Base-by-base conservation (phyloP, 2,329 filamentous ascomycete species). In the Penicillium occitanis region DNA sequence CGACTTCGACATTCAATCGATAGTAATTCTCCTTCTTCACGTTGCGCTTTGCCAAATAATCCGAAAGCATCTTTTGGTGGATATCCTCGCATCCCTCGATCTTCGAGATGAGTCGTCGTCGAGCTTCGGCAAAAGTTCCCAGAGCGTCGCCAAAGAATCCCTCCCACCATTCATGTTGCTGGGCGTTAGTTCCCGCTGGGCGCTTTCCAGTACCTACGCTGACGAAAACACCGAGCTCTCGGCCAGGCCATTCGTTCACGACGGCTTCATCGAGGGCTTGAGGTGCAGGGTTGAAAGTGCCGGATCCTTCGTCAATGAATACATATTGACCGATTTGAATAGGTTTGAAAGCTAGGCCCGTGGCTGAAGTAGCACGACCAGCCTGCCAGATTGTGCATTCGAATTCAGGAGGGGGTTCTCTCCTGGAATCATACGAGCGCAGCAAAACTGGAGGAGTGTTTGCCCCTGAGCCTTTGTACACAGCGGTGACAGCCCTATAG, bases 351-450 rank as follows among this genome's bases (percentile, higher is more conserved):
- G 95, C 95, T 51, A 97, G 83, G 0, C 91, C 92, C 0, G 94
- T 95, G 0, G 95, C 92, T 63, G 87, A 92, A 0, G 95, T 99
- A n/a, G 95, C 95, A 67, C 95, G 88, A 11, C 95, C 95, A 4
- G 95, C 95, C 80, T 99, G 90, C 95, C 95, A 99, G 66, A 99
- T 95, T 55, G 90, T 96, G 79, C 93, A 97, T 74, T 97, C 91
- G 68, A 92, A 94, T 77, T 97, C 93, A 2, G 94, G 91, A 0
- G 93, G 87, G 0, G 93, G 91, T 77, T 98, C 95, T 77, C 91
- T 92, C 72, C 94, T 87, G 17, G 95, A 98, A 76, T 98, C 94
- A 79, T 99, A 99, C 1, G 94, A 98, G 70, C 95, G 90, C 64
- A 99, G 82, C 67, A 98, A 79, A 8, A 89, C 89, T 2, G 93